Evolutionary conservation across 164 flowering plant genomes (phyloP).

Genomic region (Akebia trifoliata): DNA sequence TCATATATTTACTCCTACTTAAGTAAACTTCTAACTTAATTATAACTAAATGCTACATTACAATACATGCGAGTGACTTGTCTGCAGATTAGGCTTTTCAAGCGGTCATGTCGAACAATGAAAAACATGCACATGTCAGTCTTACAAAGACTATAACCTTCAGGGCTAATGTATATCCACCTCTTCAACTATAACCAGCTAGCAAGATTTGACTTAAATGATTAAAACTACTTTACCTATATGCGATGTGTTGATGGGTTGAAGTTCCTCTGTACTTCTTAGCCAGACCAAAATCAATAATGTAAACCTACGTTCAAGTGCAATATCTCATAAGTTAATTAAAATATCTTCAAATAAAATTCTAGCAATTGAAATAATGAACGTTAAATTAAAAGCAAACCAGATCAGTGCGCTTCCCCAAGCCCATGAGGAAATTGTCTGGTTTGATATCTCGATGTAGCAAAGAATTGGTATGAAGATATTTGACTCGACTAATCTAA

Average conservation of each 20-base stretch:
- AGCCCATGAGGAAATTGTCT: slow-evolving; percentile 90
- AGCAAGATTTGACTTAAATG: not conserved
- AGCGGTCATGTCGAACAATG: too few species aligned
- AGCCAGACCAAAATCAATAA: slow-evolving; percentile 61
- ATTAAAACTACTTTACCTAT: slow-evolving; percentile 43
- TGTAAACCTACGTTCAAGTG: slow-evolving; percentile 35
- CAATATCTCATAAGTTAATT: not conserved
- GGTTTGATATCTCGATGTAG: slow-evolving; percentile 88
- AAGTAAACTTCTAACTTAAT: too few species aligned
- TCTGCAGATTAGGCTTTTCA: too few species aligned
- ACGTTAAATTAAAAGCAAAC: slow-evolving; percentile 23
- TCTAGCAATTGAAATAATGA: not conserved
- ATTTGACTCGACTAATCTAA: slow-evolving; percentile 83
- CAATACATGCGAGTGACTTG: too few species aligned
- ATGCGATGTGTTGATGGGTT: slow-evolving; percentile 72
- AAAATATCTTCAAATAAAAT: not conserved
- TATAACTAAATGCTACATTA: too few species aligned
- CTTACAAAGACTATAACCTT: not conserved
- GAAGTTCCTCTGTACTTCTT: slow-evolving; percentile 56
- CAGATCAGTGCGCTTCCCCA: slow-evolving; percentile 89
- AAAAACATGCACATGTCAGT: too few species aligned
- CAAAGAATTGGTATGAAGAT: slow-evolving; percentile 72
- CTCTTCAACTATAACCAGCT: not conserved
- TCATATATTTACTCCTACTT: too few species aligned
- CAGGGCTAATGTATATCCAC: not conserved